phyloP scores from a whole-genome alignment of 2,329 filamentous ascomycete species.

The Verticillium isaacii region DNA sequence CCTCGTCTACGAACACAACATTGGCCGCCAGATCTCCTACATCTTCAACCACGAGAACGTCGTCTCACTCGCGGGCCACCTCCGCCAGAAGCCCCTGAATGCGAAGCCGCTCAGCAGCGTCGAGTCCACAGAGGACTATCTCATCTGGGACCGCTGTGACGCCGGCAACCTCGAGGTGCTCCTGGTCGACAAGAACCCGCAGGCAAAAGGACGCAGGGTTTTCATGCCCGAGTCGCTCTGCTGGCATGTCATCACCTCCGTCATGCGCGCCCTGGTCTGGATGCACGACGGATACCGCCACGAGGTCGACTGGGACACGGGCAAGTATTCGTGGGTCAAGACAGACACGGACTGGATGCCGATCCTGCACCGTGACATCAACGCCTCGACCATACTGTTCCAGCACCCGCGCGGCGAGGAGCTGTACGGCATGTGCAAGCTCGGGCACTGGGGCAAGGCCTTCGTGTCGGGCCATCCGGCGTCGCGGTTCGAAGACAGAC shows the following conservation, averaged over 20 bases:
- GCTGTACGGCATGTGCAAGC: slow-evolving; percentile 49
- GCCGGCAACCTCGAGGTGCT: slow-evolving; percentile 42
- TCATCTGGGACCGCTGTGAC: slow-evolving; percentile 50
- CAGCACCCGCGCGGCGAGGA: slow-evolving; percentile 41
- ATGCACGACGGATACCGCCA: slow-evolving; percentile 43
- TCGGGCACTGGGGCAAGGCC: slow-evolving; percentile 41
- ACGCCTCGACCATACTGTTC: slow-evolving; percentile 44
- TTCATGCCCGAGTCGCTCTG: slow-evolving; percentile 48
- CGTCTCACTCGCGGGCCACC: slow-evolving; percentile 35
- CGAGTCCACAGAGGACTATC: slow-evolving; percentile 21
- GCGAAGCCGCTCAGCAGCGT: slow-evolving; percentile 10
- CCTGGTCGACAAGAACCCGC: slow-evolving; percentile 17
- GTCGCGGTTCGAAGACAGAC: slow-evolving; percentile 2
- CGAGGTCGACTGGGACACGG: slow-evolving; percentile 9
- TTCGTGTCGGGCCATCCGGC: slow-evolving; percentile 32
- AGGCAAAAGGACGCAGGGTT: slow-evolving; percentile 15
- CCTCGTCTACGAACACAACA: slow-evolving; percentile 21
- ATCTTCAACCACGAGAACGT: slow-evolving; percentile 47
- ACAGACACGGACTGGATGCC: slow-evolving; percentile 43
- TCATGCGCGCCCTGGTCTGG: slow-evolving; percentile 45
- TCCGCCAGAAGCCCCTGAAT: slow-evolving; percentile 17
- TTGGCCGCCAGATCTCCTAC: slow-evolving; percentile 22
- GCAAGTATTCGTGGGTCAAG: slow-evolving; percentile 8
- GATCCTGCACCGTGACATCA: slow-evolving; percentile 44
- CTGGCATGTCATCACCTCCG: slow-evolving; percentile 48